A percentile compares a stretch with the other conserved stretches of the same genome.
Evolutionary conservation across 176 grass and related monocot genomes (phyloP).

Genomic region (Rhipidocladum racemiflorum): DNA sequence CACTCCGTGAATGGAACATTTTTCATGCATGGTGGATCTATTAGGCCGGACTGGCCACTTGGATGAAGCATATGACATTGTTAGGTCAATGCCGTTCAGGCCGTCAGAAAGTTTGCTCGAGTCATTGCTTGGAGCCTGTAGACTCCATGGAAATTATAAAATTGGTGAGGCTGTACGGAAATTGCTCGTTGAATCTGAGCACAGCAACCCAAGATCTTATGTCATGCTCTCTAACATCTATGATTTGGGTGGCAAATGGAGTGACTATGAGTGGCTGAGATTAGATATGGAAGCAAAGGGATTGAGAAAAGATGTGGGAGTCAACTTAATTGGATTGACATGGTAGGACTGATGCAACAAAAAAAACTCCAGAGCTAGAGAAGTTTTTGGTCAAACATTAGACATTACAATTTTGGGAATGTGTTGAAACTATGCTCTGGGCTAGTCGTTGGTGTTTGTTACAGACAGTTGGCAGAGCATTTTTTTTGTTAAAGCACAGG

Average conservation of each 20-base stretch:
- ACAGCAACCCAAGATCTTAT: slow-evolving; percentile 45
- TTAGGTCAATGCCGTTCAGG: slow-evolving; percentile 50
- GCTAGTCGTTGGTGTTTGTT: slow-evolving; percentile 18
- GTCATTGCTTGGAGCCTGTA: slow-evolving; percentile 76
- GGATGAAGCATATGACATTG: slow-evolving; percentile 63
- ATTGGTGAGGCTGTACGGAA: slow-evolving; percentile 59
- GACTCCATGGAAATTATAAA: slow-evolving; percentile 54
- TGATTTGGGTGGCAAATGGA: slow-evolving; percentile 61
- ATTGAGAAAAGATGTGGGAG: slow-evolving; percentile 56
- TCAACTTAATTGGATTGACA: slow-evolving; percentile 47
- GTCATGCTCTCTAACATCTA: slow-evolving; percentile 86
- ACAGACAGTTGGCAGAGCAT: not conserved
- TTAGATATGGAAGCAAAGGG: slow-evolving; percentile 60
- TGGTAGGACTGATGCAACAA: slow-evolving; percentile 22
- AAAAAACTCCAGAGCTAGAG: not conserved
- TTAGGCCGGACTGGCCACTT: slow-evolving; percentile 63
- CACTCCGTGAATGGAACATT: slow-evolving; percentile 65
- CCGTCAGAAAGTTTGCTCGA: slow-evolving; percentile 60
- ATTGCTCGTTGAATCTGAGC: slow-evolving; percentile 40
- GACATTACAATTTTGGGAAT: not conserved
- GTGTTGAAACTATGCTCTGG: not conserved
- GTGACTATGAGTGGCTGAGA: slow-evolving; percentile 49
- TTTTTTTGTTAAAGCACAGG: not conserved
- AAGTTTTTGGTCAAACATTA: slow-evolving; percentile 10
- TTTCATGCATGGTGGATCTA: slow-evolving; percentile 70